A percentile compares a stretch with the other conserved stretches of the same genome.
Conservation (phyloP, 164 flowering plant species). For the Annona cherimola region DNA sequence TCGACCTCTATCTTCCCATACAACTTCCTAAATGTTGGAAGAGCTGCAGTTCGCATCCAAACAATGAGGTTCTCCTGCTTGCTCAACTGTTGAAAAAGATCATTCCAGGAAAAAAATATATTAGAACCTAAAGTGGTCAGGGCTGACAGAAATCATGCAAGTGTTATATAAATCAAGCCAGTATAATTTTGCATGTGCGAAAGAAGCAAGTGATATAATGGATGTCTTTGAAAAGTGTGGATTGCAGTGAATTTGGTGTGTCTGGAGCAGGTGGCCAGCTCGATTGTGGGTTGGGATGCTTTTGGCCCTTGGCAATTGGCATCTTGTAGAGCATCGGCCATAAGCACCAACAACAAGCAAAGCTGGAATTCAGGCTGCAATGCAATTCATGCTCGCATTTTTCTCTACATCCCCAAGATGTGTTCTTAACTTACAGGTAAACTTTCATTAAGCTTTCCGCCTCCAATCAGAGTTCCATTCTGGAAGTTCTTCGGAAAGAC, state of each 20-base stretch:
- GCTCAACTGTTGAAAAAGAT: conserved; percentile 48
- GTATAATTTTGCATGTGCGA: too few species aligned
- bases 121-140: background rate
- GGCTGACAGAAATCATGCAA: background rate
- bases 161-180: too few species aligned
- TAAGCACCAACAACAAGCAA: background rate
- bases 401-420: conserved; percentile 1
- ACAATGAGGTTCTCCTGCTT: conserved; percentile 93
- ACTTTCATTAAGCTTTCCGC: conserved; percentile 40
- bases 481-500: conserved; percentile 87
- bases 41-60: conserved; percentile 99
- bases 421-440: conserved; percentile 50
- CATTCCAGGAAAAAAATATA: background rate
- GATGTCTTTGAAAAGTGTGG: background rate
- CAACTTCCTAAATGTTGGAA: conserved; percentile 93
- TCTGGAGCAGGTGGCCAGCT: background rate
- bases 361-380: background rate
- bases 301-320: background rate
- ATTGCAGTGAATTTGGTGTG: background rate
- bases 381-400: background rate
- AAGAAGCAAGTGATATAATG: too few species aligned
- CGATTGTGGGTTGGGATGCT: background rate
- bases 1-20: conserved; percentile 90
- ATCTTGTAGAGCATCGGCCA: background rate
- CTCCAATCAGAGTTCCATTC: conserved; percentile 60